A percentile compares a stretch with the other conserved stretches of the same genome.
Conservation (phyloP, 202 grass and related monocot genomes). For the Musa balbisiana region DNA sequence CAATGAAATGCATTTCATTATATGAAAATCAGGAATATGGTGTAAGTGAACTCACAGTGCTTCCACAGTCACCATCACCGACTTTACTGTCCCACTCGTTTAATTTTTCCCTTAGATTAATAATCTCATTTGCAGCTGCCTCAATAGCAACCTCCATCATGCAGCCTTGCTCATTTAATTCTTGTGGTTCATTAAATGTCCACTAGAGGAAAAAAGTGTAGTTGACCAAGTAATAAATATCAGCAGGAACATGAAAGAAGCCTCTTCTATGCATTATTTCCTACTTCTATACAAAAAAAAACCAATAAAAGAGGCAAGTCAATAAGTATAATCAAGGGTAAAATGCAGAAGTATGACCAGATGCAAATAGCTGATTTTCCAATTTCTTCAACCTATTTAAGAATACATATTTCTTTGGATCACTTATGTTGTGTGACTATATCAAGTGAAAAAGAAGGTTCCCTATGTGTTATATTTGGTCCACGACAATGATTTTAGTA, state of each 20-base stretch:
- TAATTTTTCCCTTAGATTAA: conserved; percentile 60
- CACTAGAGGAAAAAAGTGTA: conserved; percentile 30
- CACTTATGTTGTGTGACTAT: too few relatives aligned
- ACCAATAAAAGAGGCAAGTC: not conserved
- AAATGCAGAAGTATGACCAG: not conserved
- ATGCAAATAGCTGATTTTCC: not conserved
- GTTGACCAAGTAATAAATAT: conserved; percentile 17
- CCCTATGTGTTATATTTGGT: too few relatives aligned
- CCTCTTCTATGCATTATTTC: not conserved
- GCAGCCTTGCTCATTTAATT: conserved; percentile 63
- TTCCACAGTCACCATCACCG: conserved; percentile 96
- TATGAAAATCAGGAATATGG: conserved; percentile 15
- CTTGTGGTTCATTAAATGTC: conserved; percentile 50
- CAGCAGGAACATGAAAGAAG: conserved; percentile 2
- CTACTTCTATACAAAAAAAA: not conserved
- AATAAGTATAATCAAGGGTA: not conserved
- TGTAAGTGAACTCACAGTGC: conserved; percentile 52
- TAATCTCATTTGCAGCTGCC: conserved; percentile 71
- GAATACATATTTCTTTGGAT: too few relatives aligned
- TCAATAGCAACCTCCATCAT: conserved; percentile 75
- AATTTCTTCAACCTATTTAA: too few relatives aligned
- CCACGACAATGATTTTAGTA: too few relatives aligned
- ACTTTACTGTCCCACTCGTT: conserved; percentile 99
- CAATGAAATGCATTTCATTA: not conserved
- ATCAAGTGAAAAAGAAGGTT: not conserved